Percentiles rank a stretch among this genome's conserved stretches.
These are phyloP conservation scores for Aureobasidium mangrovei DNA, from an alignment of 2,329 filamentous ascomycete genomes.

Conservation along the genomic window DNA sequence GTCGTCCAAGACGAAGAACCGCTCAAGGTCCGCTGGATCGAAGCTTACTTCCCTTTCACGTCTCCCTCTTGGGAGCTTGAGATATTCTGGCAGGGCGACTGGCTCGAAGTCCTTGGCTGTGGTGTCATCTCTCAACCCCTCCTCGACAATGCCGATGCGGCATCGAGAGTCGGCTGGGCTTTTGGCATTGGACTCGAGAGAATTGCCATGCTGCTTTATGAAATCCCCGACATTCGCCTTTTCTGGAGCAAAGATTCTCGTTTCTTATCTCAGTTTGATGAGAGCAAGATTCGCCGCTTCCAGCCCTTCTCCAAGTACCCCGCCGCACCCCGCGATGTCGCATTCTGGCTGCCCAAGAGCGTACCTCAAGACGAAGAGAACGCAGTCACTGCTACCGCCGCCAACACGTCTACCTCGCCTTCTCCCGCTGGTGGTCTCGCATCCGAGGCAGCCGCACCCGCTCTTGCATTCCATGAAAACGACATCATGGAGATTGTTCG, in stretches of 20 bases:
- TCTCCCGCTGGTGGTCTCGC: conserved; percentile 28
- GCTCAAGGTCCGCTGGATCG: conserved; percentile 83
- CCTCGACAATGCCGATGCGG: conserved; percentile 65
- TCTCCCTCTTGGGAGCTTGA: conserved; percentile 94
- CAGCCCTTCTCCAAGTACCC: conserved; percentile 87
- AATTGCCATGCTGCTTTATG: conserved; percentile 95
- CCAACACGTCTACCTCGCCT: conserved; percentile 25
- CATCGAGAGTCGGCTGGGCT: conserved; percentile 78
- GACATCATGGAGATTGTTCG: conserved; percentile 95
- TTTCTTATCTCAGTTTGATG: conserved; percentile 74
- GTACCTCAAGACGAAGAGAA: conserved; percentile 19
- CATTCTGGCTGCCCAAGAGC: conserved; percentile 68
- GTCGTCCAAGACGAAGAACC: conserved; percentile 45
- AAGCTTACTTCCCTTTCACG: conserved; percentile 96
- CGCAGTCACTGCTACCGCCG: conserved; percentile 24
- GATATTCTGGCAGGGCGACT: conserved; percentile 87
- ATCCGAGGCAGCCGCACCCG: conserved; percentile 25
- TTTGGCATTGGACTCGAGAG: conserved; percentile 91
- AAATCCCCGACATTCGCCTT: conserved; percentile 89
- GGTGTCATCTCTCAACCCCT: conserved; percentile 81
- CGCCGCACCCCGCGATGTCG: conserved; percentile 80
- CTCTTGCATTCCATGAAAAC: conserved; percentile 68
- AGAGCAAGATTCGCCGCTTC: conserved; percentile 53
- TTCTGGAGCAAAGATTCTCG: conserved; percentile 86
- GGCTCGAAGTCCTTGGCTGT: conserved; percentile 93